These are phyloP conservation scores for Tephrocybe sp. DNA, from an alignment of 768 basidiomycete genomes.

Conservation along the genomic window DNA sequence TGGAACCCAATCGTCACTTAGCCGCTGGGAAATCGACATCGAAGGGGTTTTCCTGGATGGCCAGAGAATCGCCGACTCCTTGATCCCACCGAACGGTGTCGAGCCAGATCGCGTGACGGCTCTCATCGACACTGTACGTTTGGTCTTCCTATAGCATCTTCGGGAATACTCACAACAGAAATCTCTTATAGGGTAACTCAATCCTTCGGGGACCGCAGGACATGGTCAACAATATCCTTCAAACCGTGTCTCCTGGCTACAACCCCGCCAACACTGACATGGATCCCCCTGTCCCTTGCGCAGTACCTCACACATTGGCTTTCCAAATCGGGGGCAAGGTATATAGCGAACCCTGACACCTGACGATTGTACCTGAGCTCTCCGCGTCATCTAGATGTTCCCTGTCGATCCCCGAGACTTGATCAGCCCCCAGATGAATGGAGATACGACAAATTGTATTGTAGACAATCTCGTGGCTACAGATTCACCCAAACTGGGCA, in stretches of 20 bases:
- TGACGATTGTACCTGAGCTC: background rate
- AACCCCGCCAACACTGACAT: slow-evolving; percentile 22
- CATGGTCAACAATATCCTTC: slow-evolving; percentile 50
- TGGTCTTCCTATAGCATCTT: background rate
- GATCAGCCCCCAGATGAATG: slow-evolving; percentile 35
- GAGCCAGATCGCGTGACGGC: slow-evolving; percentile 44
- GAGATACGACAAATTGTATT: slow-evolving; percentile 42
- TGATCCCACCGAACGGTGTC: slow-evolving; percentile 38
- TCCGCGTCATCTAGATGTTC: slow-evolving; percentile 38
- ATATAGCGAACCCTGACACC: background rate
- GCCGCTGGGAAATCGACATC: slow-evolving; percentile 65
- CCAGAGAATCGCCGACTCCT: slow-evolving; percentile 47
- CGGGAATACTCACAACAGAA: background rate
- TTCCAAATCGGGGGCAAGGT: slow-evolving; percentile 65
- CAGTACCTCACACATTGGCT: slow-evolving; percentile 49
- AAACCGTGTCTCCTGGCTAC: slow-evolving; percentile 34
- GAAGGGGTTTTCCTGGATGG: slow-evolving; percentile 69
- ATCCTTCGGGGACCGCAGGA: slow-evolving; percentile 68
- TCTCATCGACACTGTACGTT: slow-evolving; percentile 59
- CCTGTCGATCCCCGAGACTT: slow-evolving; percentile 74
- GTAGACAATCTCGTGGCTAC: slow-evolving; percentile 57
- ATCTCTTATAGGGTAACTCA: slow-evolving; percentile 58
- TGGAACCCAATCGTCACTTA: slow-evolving; percentile 6
- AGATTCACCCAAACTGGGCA: slow-evolving; percentile 52
- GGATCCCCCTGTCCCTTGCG: slow-evolving; percentile 43